A percentile compares a stretch with the other conserved stretches of the same genome.
These are phyloP conservation scores for Trichoderma aggressivum DNA, from an alignment of 2,329 filamentous ascomycete species.

Conservation along the genomic window DNA sequence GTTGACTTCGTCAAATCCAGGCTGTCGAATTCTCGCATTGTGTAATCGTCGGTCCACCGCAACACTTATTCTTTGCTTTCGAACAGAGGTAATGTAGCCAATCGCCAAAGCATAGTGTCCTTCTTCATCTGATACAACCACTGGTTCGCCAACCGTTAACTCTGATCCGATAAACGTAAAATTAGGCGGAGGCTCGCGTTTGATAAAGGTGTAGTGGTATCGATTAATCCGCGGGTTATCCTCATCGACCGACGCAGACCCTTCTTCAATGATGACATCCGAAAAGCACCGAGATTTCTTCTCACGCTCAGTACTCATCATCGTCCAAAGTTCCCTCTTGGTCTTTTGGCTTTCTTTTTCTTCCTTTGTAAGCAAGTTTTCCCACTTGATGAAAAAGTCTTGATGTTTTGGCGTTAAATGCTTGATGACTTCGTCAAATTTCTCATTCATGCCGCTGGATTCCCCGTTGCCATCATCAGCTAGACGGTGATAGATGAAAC, in stretches of 20 bases:
- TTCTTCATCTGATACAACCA: conserved; percentile 93
- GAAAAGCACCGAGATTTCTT: conserved; percentile 86
- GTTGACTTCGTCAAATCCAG: conserved; percentile 68
- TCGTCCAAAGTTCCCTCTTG: conserved; percentile 90
- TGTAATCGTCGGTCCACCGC: conserved; percentile 88
- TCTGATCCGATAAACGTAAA: conserved; percentile 93
- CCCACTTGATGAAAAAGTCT: conserved; percentile 93
- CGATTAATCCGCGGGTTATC: conserved; percentile 82
- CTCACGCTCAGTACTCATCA: conserved; percentile 85
- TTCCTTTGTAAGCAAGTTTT: conserved; percentile 86
- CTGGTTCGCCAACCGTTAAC: conserved; percentile 78
- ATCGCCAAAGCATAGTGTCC: conserved; percentile 94
- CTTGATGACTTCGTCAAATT: conserved; percentile 76
- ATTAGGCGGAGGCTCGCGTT: conserved; percentile 55
- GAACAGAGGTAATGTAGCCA: conserved; percentile 79
- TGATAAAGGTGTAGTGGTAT: conserved; percentile 81
- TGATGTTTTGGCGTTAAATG: conserved; percentile 73
- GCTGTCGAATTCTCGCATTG: conserved; percentile 72
- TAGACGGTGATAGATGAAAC: conserved; percentile 91
- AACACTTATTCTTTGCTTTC: conserved; percentile 73
- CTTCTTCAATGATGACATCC: conserved; percentile 78
- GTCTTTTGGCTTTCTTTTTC: conserved; percentile 87
- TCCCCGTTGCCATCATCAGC: conserved; percentile 80
- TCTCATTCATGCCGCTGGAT: conserved; percentile 73
- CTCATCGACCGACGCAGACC: conserved; percentile 66